Evolutionary conservation across 306 rosid genomes (phyloP).

Genomic region (Hippophae tibetana): DNA sequence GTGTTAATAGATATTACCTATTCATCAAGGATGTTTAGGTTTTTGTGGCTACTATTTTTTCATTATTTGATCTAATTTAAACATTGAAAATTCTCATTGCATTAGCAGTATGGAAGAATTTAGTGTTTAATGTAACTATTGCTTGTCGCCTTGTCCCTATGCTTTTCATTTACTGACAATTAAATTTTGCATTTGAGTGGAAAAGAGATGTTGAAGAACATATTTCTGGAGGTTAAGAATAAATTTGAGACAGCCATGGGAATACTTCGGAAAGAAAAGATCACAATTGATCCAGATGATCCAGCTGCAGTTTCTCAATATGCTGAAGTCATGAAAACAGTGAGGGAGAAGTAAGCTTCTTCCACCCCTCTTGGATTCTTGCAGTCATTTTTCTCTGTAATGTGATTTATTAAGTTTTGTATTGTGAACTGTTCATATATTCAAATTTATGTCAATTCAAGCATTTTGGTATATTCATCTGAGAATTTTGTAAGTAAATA

Average conservation of each 20-base stretch:
- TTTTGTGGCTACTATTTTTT: no score
- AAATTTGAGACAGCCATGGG: conserved; percentile 72
- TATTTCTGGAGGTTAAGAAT: conserved; percentile 69
- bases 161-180: conserved; percentile 14
- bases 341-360: conserved; percentile 71
- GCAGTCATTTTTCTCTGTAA: conserved; percentile 6
- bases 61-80: no score
- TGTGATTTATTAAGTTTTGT: not conserved
- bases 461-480: no score
- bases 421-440: no score
- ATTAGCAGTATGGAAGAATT: no score
- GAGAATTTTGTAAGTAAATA: no score
- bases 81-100: no score
- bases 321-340: conserved; percentile 72
- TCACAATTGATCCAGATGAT: conserved; percentile 82
- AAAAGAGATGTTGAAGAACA: conserved; percentile 75
- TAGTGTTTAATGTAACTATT: no score
- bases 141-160: no score
- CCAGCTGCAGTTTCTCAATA: conserved; percentile 82
- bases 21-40: no score
- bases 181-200: conserved; percentile 17
- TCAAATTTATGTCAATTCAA: no score
- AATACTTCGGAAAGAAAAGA: conserved; percentile 73
- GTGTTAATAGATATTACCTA: no score
- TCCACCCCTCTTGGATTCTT: conserved; percentile 9